These are phyloP conservation scores for Persicaria maculosa DNA, from an alignment of 148 eudicot species.

Conservation along the genomic window DNA sequence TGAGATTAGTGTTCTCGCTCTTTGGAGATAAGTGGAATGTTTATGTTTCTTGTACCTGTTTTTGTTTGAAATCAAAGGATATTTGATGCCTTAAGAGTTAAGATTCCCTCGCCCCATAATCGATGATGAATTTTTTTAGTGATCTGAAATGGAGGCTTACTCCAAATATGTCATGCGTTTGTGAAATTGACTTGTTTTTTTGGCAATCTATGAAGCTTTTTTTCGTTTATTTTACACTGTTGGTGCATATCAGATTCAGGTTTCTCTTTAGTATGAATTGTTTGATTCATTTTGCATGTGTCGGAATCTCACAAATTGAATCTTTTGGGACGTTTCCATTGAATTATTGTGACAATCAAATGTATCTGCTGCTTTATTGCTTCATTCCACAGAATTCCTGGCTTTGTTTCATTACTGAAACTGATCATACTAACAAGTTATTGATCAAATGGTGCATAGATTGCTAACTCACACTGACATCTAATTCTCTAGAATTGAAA, in stretches of 20 bases:
- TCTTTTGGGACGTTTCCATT: not conserved
- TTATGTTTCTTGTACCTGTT: not conserved
- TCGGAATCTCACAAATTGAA: not conserved
- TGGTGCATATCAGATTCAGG: not conserved
- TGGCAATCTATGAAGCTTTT: not conserved
- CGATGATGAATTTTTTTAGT: not conserved
- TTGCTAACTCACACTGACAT: not conserved
- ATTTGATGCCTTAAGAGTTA: not conserved
- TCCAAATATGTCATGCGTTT: not conserved
- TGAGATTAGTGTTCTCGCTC: conserved; percentile 18
- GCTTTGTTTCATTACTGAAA: not conserved
- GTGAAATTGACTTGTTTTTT: not conserved
- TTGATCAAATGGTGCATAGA: not conserved
- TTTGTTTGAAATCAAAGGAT: not conserved
- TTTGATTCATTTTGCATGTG: not conserved
- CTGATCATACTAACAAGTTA: not conserved
- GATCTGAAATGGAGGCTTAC: not conserved
- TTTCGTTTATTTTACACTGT: not conserved
- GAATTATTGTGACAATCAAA: not conserved
- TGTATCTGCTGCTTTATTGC: not conserved
- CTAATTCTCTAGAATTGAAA: not conserved
- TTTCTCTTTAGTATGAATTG: not conserved
- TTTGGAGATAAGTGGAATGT: conserved; percentile 1
- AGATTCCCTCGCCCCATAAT: too few species aligned
- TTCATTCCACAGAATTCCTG: not conserved